Evolutionary conservation across 257 asterid species (phyloP).

Genomic region (Jasminum sambac): DNA sequence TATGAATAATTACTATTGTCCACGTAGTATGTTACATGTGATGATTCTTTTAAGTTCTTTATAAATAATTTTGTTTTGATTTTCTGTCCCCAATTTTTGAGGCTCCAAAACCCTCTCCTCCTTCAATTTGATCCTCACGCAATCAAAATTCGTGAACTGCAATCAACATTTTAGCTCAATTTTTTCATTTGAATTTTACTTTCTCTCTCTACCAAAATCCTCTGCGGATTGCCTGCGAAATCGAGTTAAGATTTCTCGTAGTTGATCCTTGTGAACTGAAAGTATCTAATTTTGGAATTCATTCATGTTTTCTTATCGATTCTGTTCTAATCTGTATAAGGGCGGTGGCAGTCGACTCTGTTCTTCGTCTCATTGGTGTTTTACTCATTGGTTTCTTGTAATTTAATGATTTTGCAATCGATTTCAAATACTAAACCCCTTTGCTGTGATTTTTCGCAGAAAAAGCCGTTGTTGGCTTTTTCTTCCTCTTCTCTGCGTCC

Average conservation of each 20-base stretch:
- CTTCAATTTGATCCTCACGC: slow-evolving; percentile 11
- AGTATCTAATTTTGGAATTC: slow-evolving; percentile 19
- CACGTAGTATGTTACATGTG: neutral
- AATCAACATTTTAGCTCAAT: slow-evolving; percentile 20
- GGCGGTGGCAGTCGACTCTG: neutral
- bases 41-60: neutral
- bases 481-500: slow-evolving; percentile 32
- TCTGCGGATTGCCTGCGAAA: neutral
- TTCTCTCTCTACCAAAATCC: slow-evolving; percentile 8
- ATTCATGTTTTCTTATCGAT: slow-evolving; percentile 38
- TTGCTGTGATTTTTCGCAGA: slow-evolving; percentile 35
- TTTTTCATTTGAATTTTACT: neutral
- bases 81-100: slow-evolving; percentile 15
- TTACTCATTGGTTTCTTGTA: slow-evolving; percentile 24
- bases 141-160: slow-evolving; percentile 34
- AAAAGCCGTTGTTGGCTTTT: slow-evolving; percentile 29
- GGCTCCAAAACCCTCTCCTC: slow-evolving; percentile 12
- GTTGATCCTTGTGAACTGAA: neutral
- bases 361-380: slow-evolving; percentile 19
- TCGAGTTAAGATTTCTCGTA: neutral
- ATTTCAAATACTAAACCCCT: slow-evolving; percentile 32
- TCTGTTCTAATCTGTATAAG: neutral
- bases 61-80: neutral
- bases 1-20: neutral
- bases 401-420: slow-evolving; percentile 64